Percentiles rank a stretch among this genome's conserved stretches.
phyloP scores from a whole-genome alignment of 2,329 filamentous ascomycete species.

The Monilinia aucupariae region DNA sequence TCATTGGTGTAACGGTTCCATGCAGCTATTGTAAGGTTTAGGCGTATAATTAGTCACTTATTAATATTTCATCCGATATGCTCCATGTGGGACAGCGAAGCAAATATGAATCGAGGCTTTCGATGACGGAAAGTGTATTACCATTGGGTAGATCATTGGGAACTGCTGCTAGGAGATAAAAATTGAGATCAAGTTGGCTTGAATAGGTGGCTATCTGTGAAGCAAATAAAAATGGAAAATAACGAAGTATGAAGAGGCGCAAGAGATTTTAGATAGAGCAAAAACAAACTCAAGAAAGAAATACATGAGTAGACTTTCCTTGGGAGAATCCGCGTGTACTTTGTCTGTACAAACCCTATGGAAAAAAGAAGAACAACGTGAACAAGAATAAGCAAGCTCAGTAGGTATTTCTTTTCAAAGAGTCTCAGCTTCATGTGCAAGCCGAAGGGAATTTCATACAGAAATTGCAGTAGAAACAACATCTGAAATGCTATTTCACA shows the following conservation, averaged over 20 bases:
- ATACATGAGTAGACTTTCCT: neutral
- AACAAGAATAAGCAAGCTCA: neutral
- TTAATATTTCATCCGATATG: neutral
- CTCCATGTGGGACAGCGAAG: neutral
- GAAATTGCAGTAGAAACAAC: neutral
- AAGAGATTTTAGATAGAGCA: neutral
- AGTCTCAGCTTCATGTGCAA: neutral
- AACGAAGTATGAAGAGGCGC: neutral
- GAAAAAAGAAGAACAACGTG: neutral
- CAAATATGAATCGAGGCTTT: neutral
- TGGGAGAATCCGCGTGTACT: neutral
- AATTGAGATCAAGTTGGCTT: neutral
- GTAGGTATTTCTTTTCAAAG: neutral
- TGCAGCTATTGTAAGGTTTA: neutral
- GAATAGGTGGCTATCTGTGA: too few species aligned
- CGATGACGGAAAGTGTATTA: neutral
- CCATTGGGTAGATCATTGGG: neutral
- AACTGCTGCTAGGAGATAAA: neutral
- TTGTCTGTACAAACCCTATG: neutral
- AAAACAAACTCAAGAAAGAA: neutral
- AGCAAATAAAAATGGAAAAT: neutral
- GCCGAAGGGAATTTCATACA: neutral
- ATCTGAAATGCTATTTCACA: neutral
- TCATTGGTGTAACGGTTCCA: neutral
- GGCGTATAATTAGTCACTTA: neutral